Evolutionary conservation across 495 filamentous ascomycete genomes (phyloP).

Genomic region (Rostrohypoxylon terebratum): DNA sequence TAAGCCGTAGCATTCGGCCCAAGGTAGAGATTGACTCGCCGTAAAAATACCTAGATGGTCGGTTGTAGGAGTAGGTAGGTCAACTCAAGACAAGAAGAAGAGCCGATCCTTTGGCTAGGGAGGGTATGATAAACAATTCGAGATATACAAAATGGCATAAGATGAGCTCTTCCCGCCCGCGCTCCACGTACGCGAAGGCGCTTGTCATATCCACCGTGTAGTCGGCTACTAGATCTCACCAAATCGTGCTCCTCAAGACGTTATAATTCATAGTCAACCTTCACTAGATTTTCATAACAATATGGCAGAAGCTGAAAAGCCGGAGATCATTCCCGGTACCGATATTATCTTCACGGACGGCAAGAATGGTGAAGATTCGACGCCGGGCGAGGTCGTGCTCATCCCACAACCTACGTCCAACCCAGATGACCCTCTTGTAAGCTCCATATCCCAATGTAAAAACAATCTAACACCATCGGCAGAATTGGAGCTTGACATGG

Average conservation of each 20-base stretch:
- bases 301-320: conserved; percentile 29
- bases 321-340: conserved; percentile 45
- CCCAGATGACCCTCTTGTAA: conserved; percentile 64
- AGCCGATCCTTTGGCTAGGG: not conserved
- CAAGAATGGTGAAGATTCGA: conserved; percentile 3
- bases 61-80: not conserved
- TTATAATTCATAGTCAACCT: not conserved
- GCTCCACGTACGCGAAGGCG: not conserved
- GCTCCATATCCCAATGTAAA: no score
- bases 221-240: not conserved
- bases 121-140: not conserved
- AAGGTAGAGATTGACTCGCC: conserved; percentile 1
- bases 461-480: conserved; percentile 3
- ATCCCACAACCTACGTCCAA: conserved; percentile 65
- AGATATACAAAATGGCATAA: conserved; percentile 17
- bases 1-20: not conserved
- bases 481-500: conserved; percentile 56
- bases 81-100: not conserved
- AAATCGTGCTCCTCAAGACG: not conserved
- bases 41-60: conserved; percentile 6
- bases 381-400: conserved; percentile 52
- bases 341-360: conserved; percentile 41
- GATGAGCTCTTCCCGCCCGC: not conserved
- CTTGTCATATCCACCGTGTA: not conserved
- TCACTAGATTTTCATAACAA: not conserved